These are phyloP conservation scores for Debaryomyces nepalensis DNA, from an alignment of 1,139 yeast species.

Conservation along the genomic window DNA sequence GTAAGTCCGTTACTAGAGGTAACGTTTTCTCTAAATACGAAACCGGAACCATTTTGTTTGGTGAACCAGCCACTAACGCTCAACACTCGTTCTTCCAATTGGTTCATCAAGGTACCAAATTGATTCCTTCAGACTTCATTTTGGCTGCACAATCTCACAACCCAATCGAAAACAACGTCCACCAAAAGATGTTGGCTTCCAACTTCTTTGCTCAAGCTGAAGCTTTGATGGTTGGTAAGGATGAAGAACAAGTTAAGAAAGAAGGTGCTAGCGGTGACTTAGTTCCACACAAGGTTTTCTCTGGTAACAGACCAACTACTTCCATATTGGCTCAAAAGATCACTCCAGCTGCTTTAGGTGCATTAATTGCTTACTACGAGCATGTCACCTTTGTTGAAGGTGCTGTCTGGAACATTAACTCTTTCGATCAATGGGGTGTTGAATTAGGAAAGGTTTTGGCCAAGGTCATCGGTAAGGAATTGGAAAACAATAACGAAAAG, in stretches of 20 bases:
- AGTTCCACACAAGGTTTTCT: conserved; percentile 93
- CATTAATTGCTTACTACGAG: conserved; percentile 96
- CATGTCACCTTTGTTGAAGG: conserved; percentile 97
- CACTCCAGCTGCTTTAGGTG: conserved; percentile 95
- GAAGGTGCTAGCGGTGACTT: conserved; percentile 89
- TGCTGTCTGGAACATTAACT: conserved; percentile 98
- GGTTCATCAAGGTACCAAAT: conserved; percentile 98
- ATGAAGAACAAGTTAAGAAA: conserved; percentile 77
- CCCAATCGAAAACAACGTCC: conserved; percentile 92
- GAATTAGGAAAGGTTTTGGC: conserved; percentile 98
- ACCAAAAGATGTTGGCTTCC: conserved; percentile 97
- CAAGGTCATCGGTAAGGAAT: conserved; percentile 90
- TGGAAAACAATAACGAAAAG: conserved; percentile 57
- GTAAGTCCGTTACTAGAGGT: conserved; percentile 94
- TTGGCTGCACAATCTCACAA: conserved; percentile 97
- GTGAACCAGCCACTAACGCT: conserved; percentile 98
- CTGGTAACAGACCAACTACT: conserved; percentile 99
- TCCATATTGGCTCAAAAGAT: conserved; percentile 93
- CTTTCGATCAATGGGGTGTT: conserved; percentile 99
- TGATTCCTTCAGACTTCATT: conserved; percentile 95
- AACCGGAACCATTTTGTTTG: conserved; percentile 93
- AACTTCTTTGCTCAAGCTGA: conserved; percentile 98
- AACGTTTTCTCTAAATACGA: conserved; percentile 90
- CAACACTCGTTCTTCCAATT: conserved; percentile 99
- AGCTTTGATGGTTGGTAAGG: conserved; percentile 96